Percentiles rank a stretch among this genome's conserved stretches.
phyloP scores from a whole-genome alignment of 2,329 filamentous ascomycete species.

The Pestalotiopsis sp. region DNA sequence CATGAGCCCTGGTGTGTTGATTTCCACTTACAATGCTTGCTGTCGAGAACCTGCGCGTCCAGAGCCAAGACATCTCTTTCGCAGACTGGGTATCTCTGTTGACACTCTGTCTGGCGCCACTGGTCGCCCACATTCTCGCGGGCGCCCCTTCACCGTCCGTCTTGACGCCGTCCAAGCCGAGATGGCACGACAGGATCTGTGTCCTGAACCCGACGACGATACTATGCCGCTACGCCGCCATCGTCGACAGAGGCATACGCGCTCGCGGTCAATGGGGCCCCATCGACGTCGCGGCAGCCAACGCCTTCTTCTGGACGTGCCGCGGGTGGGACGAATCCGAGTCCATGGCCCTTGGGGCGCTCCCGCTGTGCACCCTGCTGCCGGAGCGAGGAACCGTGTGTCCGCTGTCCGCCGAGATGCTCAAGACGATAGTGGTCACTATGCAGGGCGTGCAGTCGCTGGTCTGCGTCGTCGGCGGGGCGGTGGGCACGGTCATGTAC shows the following conservation, averaged over 20 bases:
- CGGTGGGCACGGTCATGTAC: background rate
- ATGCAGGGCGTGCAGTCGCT: slow-evolving; percentile 20
- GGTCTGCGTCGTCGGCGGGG: background rate
- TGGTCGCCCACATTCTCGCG: slow-evolving; percentile 30
- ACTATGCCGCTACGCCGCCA: slow-evolving; percentile 35
- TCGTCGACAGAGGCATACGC: slow-evolving; percentile 32
- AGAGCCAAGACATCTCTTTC: slow-evolving; percentile 18
- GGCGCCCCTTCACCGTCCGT: slow-evolving; percentile 24
- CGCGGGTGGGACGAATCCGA: slow-evolving; percentile 35
- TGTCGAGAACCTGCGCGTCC: background rate
- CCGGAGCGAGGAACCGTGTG: slow-evolving; percentile 16
- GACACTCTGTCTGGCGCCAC: slow-evolving; percentile 31
- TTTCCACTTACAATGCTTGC: no score
- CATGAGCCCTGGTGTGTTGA: no score
- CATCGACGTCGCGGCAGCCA: slow-evolving; percentile 29
- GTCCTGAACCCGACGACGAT: slow-evolving; percentile 37
- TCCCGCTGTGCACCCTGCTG: slow-evolving; percentile 16
- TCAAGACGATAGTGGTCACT: slow-evolving; percentile 24
- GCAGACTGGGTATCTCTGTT: slow-evolving; percentile 30
- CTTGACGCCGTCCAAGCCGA: slow-evolving; percentile 18
- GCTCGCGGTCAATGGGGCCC: slow-evolving; percentile 25
- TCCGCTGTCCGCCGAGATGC: slow-evolving; percentile 17
- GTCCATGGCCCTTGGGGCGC: slow-evolving; percentile 20
- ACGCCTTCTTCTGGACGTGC: slow-evolving; percentile 34
- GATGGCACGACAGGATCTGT: slow-evolving; percentile 30